Base-by-base conservation (phyloP, 2,329 filamentous ascomycete genomes). In the Penicillium freii region DNA sequence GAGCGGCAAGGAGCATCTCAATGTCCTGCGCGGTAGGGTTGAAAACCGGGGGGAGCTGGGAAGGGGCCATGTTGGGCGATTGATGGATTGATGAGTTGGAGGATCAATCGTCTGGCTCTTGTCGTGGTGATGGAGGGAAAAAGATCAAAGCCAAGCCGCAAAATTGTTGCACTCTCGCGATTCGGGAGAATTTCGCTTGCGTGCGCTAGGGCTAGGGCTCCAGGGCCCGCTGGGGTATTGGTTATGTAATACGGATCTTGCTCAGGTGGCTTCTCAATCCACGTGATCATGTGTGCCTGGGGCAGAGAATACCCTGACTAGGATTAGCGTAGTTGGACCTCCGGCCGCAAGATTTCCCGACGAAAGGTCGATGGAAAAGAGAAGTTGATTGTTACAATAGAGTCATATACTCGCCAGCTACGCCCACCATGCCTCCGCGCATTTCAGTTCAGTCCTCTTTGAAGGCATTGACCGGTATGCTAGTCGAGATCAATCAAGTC, bases 1-100 rank as follows among this genome's bases (percentile, higher is more conserved):
- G 92, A 75, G 95, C 92, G 77, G 92, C 90, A 74, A 99, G 90
- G 77, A 99, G 91, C 90, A 92, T 94, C 90, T 99, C 94, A 83
- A 99, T 95, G 85, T 99, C 94, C 84, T 95, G 88, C 78, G 88
- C 88, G 75, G 94, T 97, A 77, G 94, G 91, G 86, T 96, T 94
- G 89, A 99, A 96, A 76, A 89, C 84, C 70, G 92, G 84, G 78
- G 94, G 94, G 70, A 97, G 89, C 84, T 97, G 96, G 75, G 87
- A 85, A 79, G 93, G 90, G 78, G 92, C 91, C 93, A 97, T 97
- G 79, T 87, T 94, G 87, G 83, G 79, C 78, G 78, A 80, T 78
- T 80, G 78, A 77, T 77, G 42, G 61, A 72, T 71, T 71, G 61
- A 73, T 65, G 67, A 69, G 67, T 66, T 73, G 71, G 71, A 70